A percentile compares a stretch with the other conserved stretches of the same genome.
Evolutionary conservation across 768 basidiomycete species (phyloP).

Genomic region (Mycena epipterygia): DNA sequence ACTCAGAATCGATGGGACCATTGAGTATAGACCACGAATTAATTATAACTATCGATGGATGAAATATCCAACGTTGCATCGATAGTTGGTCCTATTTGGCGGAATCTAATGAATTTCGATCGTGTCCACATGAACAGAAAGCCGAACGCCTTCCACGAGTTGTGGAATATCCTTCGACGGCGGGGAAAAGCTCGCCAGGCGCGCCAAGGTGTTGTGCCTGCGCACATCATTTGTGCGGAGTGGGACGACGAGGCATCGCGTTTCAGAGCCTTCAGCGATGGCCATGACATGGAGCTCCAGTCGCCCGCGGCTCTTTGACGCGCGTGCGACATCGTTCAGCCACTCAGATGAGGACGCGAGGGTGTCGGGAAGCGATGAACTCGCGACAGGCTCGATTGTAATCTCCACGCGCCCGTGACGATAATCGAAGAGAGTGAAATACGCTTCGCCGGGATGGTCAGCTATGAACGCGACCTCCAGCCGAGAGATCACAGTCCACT

Average conservation of each 20-base stretch:
- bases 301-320: not conserved
- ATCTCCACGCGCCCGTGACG: not conserved
- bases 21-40: too few relatives aligned
- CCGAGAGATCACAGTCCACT: not conserved
- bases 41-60: too few relatives aligned
- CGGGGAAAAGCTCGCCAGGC: not conserved
- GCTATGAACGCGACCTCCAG: not conserved
- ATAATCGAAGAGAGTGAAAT: not conserved
- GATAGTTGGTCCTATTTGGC: too few relatives aligned
- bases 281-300: not conserved
- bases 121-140: too few relatives aligned
- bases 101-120: too few relatives aligned
- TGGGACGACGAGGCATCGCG: not conserved
- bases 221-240: not conserved
- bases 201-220: not conserved
- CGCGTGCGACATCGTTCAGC: not conserved
- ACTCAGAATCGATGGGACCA: too few relatives aligned
- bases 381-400: not conserved
- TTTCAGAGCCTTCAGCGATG: not conserved
- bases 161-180: not conserved
- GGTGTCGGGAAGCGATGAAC: not conserved
- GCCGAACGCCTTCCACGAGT: not conserved
- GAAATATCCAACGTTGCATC: too few relatives aligned
- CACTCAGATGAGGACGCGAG: not conserved
- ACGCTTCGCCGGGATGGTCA: not conserved